phyloP scores from a whole-genome alignment of 2,329 filamentous ascomycete genomes.

The Paecilomyces formosus region DNA sequence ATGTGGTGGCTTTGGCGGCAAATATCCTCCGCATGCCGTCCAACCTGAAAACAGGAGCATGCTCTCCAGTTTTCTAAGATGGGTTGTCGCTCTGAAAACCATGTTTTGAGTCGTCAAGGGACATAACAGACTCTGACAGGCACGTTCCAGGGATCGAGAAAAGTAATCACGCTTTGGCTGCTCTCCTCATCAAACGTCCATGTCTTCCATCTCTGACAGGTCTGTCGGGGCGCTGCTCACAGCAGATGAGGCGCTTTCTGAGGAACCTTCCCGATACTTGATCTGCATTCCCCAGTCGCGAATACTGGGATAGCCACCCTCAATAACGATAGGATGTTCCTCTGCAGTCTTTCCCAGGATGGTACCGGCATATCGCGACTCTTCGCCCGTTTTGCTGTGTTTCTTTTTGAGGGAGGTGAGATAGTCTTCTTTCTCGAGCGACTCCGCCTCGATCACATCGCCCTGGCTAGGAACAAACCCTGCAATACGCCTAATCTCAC shows the following conservation, averaged over 20 bases:
- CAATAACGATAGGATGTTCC: constrained; percentile 64
- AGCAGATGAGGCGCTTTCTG: constrained; percentile 26
- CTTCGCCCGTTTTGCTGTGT: constrained; percentile 81
- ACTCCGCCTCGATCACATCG: constrained; percentile 41
- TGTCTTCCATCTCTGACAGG: constrained; percentile 28
- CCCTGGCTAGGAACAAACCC: constrained; percentile 56
- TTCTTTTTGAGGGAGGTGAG: constrained; percentile 79
- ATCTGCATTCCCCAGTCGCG: constrained; percentile 52
- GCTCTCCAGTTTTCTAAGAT: background rate
- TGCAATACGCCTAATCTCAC: constrained; percentile 74
- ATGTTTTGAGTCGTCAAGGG: background rate
- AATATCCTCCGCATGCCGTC: background rate
- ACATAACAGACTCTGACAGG: background rate
- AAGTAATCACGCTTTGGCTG: background rate
- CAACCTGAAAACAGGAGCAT: background rate
- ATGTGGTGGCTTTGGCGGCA: background rate
- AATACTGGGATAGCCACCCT: constrained; percentile 66
- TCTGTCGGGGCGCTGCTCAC: constrained; percentile 34
- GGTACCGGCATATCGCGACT: constrained; percentile 77
- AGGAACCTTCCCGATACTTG: constrained; percentile 22
- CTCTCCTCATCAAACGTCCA: constrained; percentile 23
- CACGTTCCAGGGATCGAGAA: background rate
- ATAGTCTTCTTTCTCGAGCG: constrained; percentile 61
- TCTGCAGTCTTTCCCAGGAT: constrained; percentile 69
- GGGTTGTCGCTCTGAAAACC: background rate